Evolutionary conservation across 176 grass and related monocot genomes (phyloP).

Genomic region (Oryza meridionalis): DNA sequence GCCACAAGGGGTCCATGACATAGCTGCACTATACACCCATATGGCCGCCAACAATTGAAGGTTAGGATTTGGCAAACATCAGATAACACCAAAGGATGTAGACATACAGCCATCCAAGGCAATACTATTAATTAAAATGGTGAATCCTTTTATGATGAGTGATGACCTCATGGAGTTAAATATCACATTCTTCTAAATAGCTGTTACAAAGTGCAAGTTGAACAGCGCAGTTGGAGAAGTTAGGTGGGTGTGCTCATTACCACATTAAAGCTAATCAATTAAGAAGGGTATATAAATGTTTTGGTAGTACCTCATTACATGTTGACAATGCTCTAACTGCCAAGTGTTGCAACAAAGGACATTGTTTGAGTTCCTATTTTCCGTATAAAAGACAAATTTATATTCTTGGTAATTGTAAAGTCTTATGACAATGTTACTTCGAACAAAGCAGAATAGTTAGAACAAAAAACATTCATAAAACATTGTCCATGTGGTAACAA

Average conservation of each 20-base stretch:
- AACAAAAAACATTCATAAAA: background rate
- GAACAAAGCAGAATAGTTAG: background rate
- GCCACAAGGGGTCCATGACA: background rate
- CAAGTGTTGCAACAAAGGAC: slow-evolving; percentile 3
- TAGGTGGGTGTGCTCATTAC: slow-evolving; percentile 2
- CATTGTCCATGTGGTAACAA: background rate
- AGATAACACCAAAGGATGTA: background rate
- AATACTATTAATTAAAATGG: background rate
- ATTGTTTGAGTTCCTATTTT: too few species aligned
- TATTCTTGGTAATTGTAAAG: background rate
- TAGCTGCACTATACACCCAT: background rate
- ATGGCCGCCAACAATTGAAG: background rate
- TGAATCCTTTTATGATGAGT: background rate
- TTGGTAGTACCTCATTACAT: background rate
- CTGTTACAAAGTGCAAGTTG: background rate
- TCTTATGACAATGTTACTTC: slow-evolving; percentile 1
- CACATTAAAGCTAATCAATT: slow-evolving; percentile 13
- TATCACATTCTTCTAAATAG: background rate
- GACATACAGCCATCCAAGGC: background rate
- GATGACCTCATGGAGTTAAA: background rate
- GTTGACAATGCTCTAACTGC: background rate
- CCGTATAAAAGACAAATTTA: too few species aligned
- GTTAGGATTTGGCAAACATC: background rate
- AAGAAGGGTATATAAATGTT: background rate
- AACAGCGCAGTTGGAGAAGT: background rate